Evolutionary conservation across 768 basidiomycete genomes (phyloP), one percentile per base, ranked within the genome.

Genomic region (Tubosaeta sp.): DNA sequence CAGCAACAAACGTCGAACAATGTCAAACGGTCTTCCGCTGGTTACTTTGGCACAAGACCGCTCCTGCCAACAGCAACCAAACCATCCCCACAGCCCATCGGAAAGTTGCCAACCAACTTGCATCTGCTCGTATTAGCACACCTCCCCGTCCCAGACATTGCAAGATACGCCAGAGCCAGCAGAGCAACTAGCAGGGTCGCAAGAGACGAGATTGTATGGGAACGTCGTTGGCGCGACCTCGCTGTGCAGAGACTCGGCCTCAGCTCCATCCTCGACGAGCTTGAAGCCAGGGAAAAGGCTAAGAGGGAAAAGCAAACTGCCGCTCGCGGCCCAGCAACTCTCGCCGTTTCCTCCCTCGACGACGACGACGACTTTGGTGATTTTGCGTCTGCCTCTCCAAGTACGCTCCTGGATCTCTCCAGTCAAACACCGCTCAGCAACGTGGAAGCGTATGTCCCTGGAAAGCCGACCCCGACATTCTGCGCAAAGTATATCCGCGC

Each of bases 331-430:
- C 83, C 86, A 16, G 81, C 88, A 1, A 82, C 80, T 1, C 78
- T 86, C 27, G 60, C 77, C 10, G 82, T 85, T 14, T 66, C 63
- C 34, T 65, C 67, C 12, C 53, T 69, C 37, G 65, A 78, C 48
- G 87, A 91, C 54, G 91, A 95, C 59, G 91, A 95, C 59, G 91
- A 92, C 25, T 95, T 95, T 70, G 94, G 92, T 4, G 92, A 94
- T 63, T 91, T 93, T 64, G 79, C 86, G 1, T 73, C 77, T 0
- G 76, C 78, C 60, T 31, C 52, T n/a, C 48, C 56, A 0, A 50
- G 39, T 16, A 43, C 53, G 11, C 58, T 66, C 32, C 17, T 67
- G 34, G 66, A 65, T 33, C 47, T 65, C 32, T 56, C 58, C 9
- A 13, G 43, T 48, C 43, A 48, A 1, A 35, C 48, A 1, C 64